These are phyloP conservation scores for Penicillium sp. DNA, from an alignment of 2,329 filamentous ascomycete genomes.

Conservation along the genomic window DNA sequence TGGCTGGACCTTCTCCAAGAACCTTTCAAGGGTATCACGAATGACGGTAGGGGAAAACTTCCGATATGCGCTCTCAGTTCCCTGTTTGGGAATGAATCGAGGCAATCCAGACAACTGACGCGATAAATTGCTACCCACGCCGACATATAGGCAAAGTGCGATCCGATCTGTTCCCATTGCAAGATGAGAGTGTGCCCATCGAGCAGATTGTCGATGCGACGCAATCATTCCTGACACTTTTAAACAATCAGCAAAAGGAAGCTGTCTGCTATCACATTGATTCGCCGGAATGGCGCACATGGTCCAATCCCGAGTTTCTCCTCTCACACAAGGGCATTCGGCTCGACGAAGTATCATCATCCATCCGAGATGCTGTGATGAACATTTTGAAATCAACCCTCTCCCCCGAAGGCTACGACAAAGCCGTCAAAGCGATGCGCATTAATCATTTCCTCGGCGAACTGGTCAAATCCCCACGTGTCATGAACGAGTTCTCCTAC, in stretches of 20 bases:
- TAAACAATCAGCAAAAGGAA: conserved; percentile 47
- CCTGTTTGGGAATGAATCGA: background rate
- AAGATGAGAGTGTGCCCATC: conserved; percentile 61
- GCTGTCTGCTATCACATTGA: conserved; percentile 57
- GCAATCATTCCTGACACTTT: conserved; percentile 40
- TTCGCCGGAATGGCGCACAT: conserved; percentile 65
- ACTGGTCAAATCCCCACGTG: conserved; percentile 53
- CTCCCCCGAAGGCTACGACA: conserved; percentile 64
- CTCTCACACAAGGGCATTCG: conserved; percentile 63
- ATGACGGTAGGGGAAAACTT: conserved; percentile 49
- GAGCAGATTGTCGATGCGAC: conserved; percentile 50
- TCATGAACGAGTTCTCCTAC: conserved; percentile 72
- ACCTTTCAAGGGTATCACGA: conserved; percentile 66
- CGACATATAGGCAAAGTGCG: conserved; percentile 43
- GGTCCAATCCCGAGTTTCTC: conserved; percentile 68
- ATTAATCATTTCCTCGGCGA: conserved; percentile 71
- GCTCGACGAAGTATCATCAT: conserved; percentile 54
- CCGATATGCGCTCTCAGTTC: too few relatives aligned
- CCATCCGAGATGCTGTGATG: conserved; percentile 48
- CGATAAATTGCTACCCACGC: background rate
- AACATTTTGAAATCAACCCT: conserved; percentile 53
- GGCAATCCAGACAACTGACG: too few relatives aligned
- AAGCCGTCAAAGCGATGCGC: conserved; percentile 63
- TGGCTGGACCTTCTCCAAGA: conserved; percentile 55
- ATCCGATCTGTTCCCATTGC: conserved; percentile 50